Conservation (phyloP, 176 grass and related monocot genomes). For the Chloris gayana region DNA sequence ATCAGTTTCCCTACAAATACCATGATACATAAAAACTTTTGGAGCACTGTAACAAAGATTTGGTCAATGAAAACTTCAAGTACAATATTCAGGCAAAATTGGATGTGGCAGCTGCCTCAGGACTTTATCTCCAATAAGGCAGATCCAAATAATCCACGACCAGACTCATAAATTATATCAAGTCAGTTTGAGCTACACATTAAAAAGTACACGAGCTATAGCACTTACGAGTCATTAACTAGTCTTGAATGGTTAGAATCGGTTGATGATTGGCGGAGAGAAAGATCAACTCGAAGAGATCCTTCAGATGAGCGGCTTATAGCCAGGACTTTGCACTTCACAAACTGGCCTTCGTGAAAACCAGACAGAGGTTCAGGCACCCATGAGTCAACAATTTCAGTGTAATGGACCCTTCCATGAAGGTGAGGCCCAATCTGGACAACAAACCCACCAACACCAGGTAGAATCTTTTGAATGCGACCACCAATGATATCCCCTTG, state of each 20-base stretch:
- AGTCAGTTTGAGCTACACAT: not conserved
- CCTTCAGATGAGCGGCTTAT: slow-evolving; percentile 70
- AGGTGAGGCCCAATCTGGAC: slow-evolving; percentile 94
- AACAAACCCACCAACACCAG: slow-evolving; percentile 79
- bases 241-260: slow-evolving; percentile 33
- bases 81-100: not conserved
- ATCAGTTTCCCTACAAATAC: slow-evolving; percentile 52
- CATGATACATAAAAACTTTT: slow-evolving; percentile 16
- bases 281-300: slow-evolving; percentile 79
- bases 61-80: not conserved
- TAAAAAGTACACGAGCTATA: slow-evolving; percentile 4
- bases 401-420: slow-evolving; percentile 93
- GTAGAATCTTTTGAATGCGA: slow-evolving; percentile 84
- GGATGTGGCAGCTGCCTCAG: not conserved
- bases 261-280: slow-evolving; percentile 59
- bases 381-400: slow-evolving; percentile 85
- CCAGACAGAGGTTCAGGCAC: slow-evolving; percentile 63
- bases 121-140: slow-evolving; percentile 7
- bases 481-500: slow-evolving; percentile 85
- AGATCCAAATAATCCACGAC: not conserved
- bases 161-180: not conserved
- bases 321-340: slow-evolving; percentile 85
- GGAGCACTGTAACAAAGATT: not conserved
- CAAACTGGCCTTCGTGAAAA: slow-evolving; percentile 88
- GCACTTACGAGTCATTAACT: slow-evolving; percentile 65